Percentiles rank a stretch among this genome's conserved stretches.
These are phyloP conservation scores for Pseudocercospora fuligena DNA, from an alignment of 2,329 filamentous ascomycete species.

Conservation along the genomic window DNA sequence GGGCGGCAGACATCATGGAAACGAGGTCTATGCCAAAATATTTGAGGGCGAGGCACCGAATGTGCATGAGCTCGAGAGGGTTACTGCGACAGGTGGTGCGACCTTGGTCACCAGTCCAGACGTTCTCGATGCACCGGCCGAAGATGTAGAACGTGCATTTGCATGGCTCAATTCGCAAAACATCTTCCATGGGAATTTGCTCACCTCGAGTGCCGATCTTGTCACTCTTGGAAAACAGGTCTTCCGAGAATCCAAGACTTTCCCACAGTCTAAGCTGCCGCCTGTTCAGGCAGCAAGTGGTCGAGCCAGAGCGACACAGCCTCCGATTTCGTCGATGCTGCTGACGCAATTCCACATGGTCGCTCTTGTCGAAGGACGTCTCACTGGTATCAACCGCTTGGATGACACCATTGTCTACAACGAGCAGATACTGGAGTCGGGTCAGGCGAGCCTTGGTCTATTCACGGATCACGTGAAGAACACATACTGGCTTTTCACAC, in stretches of 20 bases:
- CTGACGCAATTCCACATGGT: slow-evolving; percentile 95
- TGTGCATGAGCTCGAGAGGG: slow-evolving; percentile 71
- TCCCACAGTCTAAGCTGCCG: slow-evolving; percentile 72
- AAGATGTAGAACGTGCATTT: slow-evolving; percentile 63
- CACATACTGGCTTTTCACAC: slow-evolving; percentile 96
- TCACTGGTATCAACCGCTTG: slow-evolving; percentile 85
- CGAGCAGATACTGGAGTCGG: slow-evolving; percentile 79
- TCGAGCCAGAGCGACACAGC: slow-evolving; percentile 68
- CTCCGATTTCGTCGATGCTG: slow-evolving; percentile 77
- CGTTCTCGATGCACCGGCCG: slow-evolving; percentile 48
- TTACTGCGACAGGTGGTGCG: slow-evolving; percentile 65
- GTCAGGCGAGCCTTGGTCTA: slow-evolving; percentile 80
- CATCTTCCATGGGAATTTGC: slow-evolving; percentile 82
- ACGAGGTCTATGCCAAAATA: slow-evolving; percentile 83
- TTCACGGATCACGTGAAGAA: slow-evolving; percentile 91
- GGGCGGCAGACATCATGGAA: slow-evolving; percentile 62
- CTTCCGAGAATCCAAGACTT: slow-evolving; percentile 77
- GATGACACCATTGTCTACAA: slow-evolving; percentile 87
- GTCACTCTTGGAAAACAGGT: slow-evolving; percentile 73
- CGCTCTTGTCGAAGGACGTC: slow-evolving; percentile 76
- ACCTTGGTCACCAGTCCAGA: slow-evolving; percentile 79
- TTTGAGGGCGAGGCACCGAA: slow-evolving; percentile 86
- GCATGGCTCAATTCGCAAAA: slow-evolving; percentile 91
- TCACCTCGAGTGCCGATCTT: slow-evolving; percentile 59
- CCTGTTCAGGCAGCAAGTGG: slow-evolving; percentile 66